A percentile compares a stretch with the other conserved stretches of the same genome.
Evolutionary conservation across 2,329 filamentous ascomycete genomes (phyloP).

Genomic region (Pseudocercospora fijiensis): DNA sequence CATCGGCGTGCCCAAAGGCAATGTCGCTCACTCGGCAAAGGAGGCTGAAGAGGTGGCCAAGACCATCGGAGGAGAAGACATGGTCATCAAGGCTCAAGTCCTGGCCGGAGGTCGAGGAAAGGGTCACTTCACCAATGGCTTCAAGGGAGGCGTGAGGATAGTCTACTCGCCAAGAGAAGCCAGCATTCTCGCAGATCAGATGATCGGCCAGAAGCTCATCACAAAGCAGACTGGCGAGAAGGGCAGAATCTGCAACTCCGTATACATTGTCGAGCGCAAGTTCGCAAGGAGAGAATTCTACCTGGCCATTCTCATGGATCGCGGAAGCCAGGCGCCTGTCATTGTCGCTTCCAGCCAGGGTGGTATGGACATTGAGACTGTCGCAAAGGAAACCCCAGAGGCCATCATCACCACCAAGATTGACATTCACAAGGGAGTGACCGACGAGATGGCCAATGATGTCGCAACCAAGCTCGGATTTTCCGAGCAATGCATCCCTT

Average conservation of each 20-base stretch:
- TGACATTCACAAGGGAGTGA: constrained; percentile 91
- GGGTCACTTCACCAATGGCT: constrained; percentile 94
- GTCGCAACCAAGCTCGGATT: constrained; percentile 93
- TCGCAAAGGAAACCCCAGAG: constrained; percentile 95
- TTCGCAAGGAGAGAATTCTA: constrained; percentile 99
- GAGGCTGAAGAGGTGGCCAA: constrained; percentile 93
- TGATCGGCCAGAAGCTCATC: constrained; percentile 99
- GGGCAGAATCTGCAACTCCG: constrained; percentile 91
- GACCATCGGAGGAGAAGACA: constrained; percentile 85
- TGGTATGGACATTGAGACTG: constrained; percentile 98
- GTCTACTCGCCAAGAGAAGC: constrained; percentile 97
- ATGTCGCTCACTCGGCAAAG: constrained; percentile 75
- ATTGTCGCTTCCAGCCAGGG: constrained; percentile 98
- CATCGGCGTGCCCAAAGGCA: constrained; percentile 85
- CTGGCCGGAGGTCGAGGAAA: constrained; percentile 97
- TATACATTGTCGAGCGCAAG: constrained; percentile 99
- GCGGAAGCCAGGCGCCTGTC: constrained; percentile 82
- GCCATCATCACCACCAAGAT: constrained; percentile 93
- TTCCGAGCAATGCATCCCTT: constrained; percentile 94
- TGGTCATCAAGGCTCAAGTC: constrained; percentile 99
- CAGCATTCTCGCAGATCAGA: constrained; percentile 96
- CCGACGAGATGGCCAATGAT: constrained; percentile 86
- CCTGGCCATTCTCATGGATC: constrained; percentile 97
- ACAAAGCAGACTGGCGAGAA: constrained; percentile 97
- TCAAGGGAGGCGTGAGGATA: constrained; percentile 97